Conservation (phyloP, 768 basidiomycete species). For the Mycena maculata region DNA sequence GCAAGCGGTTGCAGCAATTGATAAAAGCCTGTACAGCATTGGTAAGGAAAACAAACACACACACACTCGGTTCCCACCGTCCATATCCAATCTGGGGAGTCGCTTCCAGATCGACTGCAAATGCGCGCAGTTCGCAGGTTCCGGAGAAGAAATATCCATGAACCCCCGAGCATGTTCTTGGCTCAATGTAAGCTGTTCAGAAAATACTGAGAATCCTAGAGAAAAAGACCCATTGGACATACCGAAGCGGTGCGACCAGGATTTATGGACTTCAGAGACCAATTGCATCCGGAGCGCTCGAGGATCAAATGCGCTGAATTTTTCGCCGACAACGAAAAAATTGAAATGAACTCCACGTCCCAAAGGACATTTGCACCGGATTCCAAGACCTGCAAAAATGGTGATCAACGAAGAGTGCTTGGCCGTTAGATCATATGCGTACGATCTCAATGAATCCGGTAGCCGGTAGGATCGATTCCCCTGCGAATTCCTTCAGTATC, state of each 20-base stretch:
- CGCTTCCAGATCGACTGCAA: slow-evolving; percentile 1
- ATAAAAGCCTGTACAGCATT: slow-evolving; percentile 15
- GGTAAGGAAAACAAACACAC: not conserved
- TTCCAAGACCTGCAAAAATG: slow-evolving; percentile 13
- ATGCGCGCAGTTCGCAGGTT: not conserved
- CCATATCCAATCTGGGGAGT: not conserved
- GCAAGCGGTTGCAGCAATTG: slow-evolving; percentile 13
- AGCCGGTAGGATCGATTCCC: slow-evolving; percentile 21
- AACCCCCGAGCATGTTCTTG: slow-evolving; percentile 26
- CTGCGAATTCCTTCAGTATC: not conserved
- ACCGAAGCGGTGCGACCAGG: no score
- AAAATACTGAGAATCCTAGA: no score
- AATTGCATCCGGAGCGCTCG: slow-evolving; percentile 5
- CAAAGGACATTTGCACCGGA: slow-evolving; percentile 22
- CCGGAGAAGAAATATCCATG: slow-evolving; percentile 6
- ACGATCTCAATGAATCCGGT: slow-evolving; percentile 26
- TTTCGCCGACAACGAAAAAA: slow-evolving; percentile 7
- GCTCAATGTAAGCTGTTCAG: no score
- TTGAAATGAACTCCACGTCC: slow-evolving; percentile 23
- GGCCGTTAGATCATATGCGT: not conserved
- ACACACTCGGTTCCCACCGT: not conserved
- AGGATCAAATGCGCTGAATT: slow-evolving; percentile 4
- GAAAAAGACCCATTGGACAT: no score
- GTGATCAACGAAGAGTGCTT: not conserved
- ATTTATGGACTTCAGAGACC: slow-evolving; percentile 9